These are phyloP conservation scores for Chrysophaeum taylorii DNA, from an alignment of 352 stramenopile species.

Conservation along the genomic window DNA sequence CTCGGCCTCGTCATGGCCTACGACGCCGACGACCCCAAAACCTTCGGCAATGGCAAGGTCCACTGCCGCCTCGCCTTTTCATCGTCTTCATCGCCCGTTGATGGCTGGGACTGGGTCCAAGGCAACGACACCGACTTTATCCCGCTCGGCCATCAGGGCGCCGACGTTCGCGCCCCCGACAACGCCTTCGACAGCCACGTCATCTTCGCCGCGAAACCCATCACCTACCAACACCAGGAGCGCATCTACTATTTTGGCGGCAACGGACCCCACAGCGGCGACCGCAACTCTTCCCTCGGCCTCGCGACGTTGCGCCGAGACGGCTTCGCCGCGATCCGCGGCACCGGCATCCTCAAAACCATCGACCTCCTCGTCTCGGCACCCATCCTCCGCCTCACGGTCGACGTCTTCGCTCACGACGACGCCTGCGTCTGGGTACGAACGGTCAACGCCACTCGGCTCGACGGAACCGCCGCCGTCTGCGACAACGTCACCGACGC, in stretches of 20 bases:
- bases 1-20: slow-evolving; percentile 3
- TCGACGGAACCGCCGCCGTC: background rate
- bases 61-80: slow-evolving; percentile 8
- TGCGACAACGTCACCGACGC: background rate
- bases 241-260: slow-evolving; percentile 4
- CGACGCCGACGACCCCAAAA: background rate
- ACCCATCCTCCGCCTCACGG: background rate
- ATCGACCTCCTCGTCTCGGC: background rate
- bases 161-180: too few relatives aligned
- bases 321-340: background rate
- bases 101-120: background rate
- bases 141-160: background rate
- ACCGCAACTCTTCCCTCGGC: background rate
- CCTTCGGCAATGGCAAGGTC: too few relatives aligned
- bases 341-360: background rate
- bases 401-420: background rate
- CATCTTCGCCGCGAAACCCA: background rate
- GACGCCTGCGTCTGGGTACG: background rate
- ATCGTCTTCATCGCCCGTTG: background rate
- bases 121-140: background rate
- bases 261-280: background rate
- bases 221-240: background rate
- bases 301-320: background rate
- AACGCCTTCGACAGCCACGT: slow-evolving; percentile 5
- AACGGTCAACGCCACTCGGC: background rate